Evolutionary conservation across 2,329 filamentous ascomycete species (phyloP), one percentile per base, ranked within the genome.

Genomic region (Camillea tinctor): DNA sequence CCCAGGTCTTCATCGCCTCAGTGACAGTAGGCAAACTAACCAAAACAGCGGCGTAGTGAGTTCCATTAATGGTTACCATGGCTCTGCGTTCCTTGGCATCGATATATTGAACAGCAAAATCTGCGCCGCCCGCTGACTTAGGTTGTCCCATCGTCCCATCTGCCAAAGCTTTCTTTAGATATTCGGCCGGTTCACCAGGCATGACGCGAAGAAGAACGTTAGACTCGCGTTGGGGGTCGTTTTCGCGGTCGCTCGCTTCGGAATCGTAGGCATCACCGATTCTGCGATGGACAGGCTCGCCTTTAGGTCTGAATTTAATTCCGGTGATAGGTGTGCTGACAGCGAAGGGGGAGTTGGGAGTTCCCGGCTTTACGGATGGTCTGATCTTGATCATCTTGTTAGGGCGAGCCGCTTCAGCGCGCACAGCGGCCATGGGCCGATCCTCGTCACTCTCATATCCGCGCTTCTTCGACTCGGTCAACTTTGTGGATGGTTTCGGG

Each of bases 231-330:
- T 90, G 84, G 0, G 95, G 95, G 70, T 99, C 95, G 9, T 80
- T 76, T 74, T 99, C 95, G 15, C 89, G 87, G 71, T 98, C 95
- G 58, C 93, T 95, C 13, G 93, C 92, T 75, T 98, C 95, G 2
- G 93, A 97, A 73, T 99, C 95, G 76, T 98, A 99, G 7, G 94
- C 95, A 58, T 96, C 92, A 55, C 95, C 95, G 1, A 86, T 84
- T 4, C 88, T 87, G 64, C 91, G 85, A 30, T 84, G 80, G 6
- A 91, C 89, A 1, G 85, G 81, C 64, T 87, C 84, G n/a, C 88
- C 89, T 67, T 88, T 86, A 54, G 86, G 80, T 69, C 87, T 89
- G 59, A 91, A 77, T 57, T 84, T 84, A 58, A 88, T 72, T 30
- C 62, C 56, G 26, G 59, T 69, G 4, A 68, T 54, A 60, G 78